These are phyloP conservation scores for Blastocystis sp. DNA, from an alignment of 352 stramenopile genomes.

Conservation along the genomic window DNA sequence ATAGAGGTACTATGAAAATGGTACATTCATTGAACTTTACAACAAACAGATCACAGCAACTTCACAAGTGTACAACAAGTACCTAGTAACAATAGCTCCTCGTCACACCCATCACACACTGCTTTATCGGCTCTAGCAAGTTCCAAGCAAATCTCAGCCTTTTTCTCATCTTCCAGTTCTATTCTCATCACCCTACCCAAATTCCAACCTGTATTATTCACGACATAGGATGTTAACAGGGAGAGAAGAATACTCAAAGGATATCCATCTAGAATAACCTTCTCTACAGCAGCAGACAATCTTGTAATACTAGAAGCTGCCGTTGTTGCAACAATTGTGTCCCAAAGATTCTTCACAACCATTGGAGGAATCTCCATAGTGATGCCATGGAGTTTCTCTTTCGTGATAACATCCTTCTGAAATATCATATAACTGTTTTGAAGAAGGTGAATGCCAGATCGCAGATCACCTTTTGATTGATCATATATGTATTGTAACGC, in stretches of 20 bases:
- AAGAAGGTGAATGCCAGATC: constrained; percentile 43
- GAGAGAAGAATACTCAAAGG: constrained; percentile 17
- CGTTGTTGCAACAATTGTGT: neutral
- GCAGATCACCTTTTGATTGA: constrained; percentile 57
- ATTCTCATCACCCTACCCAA: neutral
- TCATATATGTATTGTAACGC: constrained; percentile 43
- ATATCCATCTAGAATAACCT: constrained; percentile 50
- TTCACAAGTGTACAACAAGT: constrained; percentile 47
- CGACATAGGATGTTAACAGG: neutral
- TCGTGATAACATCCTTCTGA: constrained; percentile 14
- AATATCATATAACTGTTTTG: constrained; percentile 59
- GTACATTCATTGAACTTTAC: neutral
- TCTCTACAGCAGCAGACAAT: neutral
- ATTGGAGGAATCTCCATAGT: neutral
- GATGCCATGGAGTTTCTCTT: constrained; percentile 25
- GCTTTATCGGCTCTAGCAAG: constrained; percentile 47
- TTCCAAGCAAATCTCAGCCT: constrained; percentile 9
- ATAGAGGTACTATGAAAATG: no score
- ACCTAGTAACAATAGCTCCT: constrained; percentile 17
- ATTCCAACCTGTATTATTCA: constrained; percentile 10
- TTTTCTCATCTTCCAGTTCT: constrained; percentile 34
- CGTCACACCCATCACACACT: constrained; percentile 41
- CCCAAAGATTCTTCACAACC: constrained; percentile 38
- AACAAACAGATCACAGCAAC: neutral
- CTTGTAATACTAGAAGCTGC: neutral